Evolutionary conservation across 495 filamentous ascomycete genomes (phyloP), one percentile per base, ranked within the genome.

Genomic region (Aspergillus haitiensis): DNA sequence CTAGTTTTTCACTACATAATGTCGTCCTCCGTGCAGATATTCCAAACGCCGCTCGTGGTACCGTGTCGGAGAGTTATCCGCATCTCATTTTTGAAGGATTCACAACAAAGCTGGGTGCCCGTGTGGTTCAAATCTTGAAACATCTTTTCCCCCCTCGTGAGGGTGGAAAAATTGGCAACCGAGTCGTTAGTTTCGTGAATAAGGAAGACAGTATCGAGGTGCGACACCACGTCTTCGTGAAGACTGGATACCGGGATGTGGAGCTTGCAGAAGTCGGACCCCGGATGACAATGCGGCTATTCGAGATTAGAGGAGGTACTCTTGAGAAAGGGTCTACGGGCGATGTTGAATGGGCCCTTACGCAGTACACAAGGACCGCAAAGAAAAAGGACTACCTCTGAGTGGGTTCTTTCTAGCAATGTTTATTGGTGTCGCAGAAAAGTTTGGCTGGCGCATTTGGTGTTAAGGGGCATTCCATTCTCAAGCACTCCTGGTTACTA

Each of bases 11-110:
- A 2, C 78, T 99, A 10, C 92, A 97, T 73, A 98, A 99, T 64
- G 93, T 98, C 9, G 88, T 97, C 16, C 82, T 98, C 8, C 88
- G 94, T 35, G 89, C 92, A 56, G 95, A 98, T 75, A 93, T 99
- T 16, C 95, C 94, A 0, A 89, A 92, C 60, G 80, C 90, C 21
- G 82, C 90, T 31, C 82, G 89, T 53, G 94, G 94, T 34, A 99
- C 95, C 0, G 92, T 99, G 34, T 90, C 86, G 53, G 94, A 99
- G 77, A 87, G 84, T 49, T 99, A 97, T 65, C 94, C 94, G 0
- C 93, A 98, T 66, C 76, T 99, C 12, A 87, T 99, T 60, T 98
- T 99, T 62, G 94, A 99, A 67, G 90, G 91, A 10, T 99, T 99
- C 78, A 88, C 77, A 12, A 90, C 89, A 15, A 82, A 80, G 52